Base-by-base conservation (phyloP, 306 rosid species). In the Acmispon strigosus region DNA sequence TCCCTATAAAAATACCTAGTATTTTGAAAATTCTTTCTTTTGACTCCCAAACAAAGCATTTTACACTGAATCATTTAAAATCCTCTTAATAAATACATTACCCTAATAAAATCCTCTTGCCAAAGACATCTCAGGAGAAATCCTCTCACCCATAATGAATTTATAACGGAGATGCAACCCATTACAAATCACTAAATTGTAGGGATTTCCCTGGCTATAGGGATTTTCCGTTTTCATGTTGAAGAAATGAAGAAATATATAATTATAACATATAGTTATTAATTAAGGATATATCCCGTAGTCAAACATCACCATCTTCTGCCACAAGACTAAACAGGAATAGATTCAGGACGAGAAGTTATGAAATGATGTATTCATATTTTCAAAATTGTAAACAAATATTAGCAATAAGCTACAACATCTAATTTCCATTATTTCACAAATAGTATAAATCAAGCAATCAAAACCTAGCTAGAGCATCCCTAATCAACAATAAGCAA, bases 361-460 rank as follows among this genome's bases (percentile, higher is more conserved):
- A 2, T 27, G 32, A 27, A 27, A 27, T 27, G 32, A 27, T 4
- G 32, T 44, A 48, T 55, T 74, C 57, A 55, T 62, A 49, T 57
- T 80, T 72, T 55, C 34, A 69, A 62, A 29, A 48, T 19, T 71
- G 34, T 59, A 37, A 42, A 27, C 7, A 45, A 49, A 43, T 39
- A 60, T 15, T 64, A 54, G 70, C 22, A 29, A 27, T 48, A 78
- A 37, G 64, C 63, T 50, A 78, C 20, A 62, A 42, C 67, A 59
- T 59, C 47, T 59, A 37, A 63, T 41, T 69, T 62, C 52, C 37
- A 47, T 54, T 24, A 56, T 54, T 64, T 24, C 18, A 73, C 62
- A 69, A 69, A 64, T 32, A 19, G 66, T 47, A 29, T 72, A 72
- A 72, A 37, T 72, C 36, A 47, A 53, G 53, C 69, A 66, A 55